A percentile compares a stretch with the other conserved stretches of the same genome.
These are phyloP conservation scores for Xylariaceae sp. DNA, from an alignment of 2,329 filamentous ascomycete species.

Conservation along the genomic window DNA sequence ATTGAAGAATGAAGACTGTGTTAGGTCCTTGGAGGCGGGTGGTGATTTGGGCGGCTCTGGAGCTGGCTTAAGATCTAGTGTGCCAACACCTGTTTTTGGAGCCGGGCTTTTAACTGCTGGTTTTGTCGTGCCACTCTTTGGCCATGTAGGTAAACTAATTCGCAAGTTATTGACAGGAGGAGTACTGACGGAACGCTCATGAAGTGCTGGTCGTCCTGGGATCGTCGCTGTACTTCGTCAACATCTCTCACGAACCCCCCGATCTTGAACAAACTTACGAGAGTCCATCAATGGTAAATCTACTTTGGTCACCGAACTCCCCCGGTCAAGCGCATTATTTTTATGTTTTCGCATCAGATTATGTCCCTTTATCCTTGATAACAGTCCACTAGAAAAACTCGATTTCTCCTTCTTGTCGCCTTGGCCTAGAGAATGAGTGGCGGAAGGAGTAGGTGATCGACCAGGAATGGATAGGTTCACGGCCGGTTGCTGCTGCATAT, in stretches of 20 bases:
- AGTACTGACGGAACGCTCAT: constrained; percentile 61
- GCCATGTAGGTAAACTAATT: constrained; percentile 36
- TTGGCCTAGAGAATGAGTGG: constrained; percentile 39
- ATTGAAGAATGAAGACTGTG: constrained; percentile 53
- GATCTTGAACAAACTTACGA: constrained; percentile 45
- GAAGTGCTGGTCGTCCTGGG: constrained; percentile 57
- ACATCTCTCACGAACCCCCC: constrained; percentile 6
- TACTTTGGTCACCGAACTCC: constrained; percentile 64
- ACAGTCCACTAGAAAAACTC: constrained; percentile 38
- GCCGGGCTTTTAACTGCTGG: no score
- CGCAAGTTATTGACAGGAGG: constrained; percentile 50
- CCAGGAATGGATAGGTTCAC: constrained; percentile 47
- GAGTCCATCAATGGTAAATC: constrained; percentile 61
- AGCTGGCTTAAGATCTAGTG: background rate
- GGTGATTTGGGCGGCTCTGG: constrained; percentile 32
- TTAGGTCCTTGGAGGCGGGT: constrained; percentile 49
- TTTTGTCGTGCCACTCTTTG: background rate
- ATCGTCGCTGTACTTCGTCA: constrained; percentile 53
- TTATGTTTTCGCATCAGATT: constrained; percentile 56
- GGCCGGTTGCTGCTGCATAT: constrained; percentile 43
- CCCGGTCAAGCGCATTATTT: constrained; percentile 58
- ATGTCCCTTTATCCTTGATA: constrained; percentile 53
- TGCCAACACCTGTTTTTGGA: no score
- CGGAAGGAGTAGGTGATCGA: constrained; percentile 41
- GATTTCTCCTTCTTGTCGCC: constrained; percentile 40